These are phyloP conservation scores for Serpula lacrymans DNA, from an alignment of 768 basidiomycete genomes.

Conservation along the genomic window DNA sequence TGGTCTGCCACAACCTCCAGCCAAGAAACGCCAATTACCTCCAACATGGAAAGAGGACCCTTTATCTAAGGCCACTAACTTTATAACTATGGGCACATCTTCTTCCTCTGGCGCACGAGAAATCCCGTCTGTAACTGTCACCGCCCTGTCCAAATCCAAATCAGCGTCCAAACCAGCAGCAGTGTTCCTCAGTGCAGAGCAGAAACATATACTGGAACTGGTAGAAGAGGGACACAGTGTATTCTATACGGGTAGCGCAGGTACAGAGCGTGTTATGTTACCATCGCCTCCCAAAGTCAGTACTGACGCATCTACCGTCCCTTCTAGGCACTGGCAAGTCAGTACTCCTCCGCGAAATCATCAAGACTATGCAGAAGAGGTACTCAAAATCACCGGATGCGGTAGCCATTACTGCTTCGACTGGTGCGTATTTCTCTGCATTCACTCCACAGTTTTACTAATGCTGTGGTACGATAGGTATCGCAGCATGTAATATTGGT, in stretches of 20 bases:
- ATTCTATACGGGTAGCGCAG: conserved; percentile 98
- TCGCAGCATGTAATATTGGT: conserved; percentile 97
- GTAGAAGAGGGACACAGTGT: conserved; percentile 72
- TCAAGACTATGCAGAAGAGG: conserved; percentile 62
- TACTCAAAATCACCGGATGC: conserved; percentile 56
- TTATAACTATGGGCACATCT: conserved; percentile 18
- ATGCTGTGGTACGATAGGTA: conserved; percentile 43
- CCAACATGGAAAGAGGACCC: conserved; percentile 41
- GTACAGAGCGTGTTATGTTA: conserved; percentile 42
- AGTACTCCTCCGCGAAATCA: conserved; percentile 89
- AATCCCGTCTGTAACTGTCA: conserved; percentile 7
- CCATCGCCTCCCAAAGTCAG: conserved; percentile 5
- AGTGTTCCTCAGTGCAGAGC: conserved; percentile 79
- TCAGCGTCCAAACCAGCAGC: conserved; percentile 26
- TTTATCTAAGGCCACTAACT: conserved; percentile 33
- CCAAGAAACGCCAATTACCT: conserved; percentile 61
- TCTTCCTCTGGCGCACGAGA: conserved; percentile 8
- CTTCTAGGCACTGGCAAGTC: conserved; percentile 91
- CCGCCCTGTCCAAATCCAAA: conserved; percentile 7
- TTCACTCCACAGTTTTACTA: background rate
- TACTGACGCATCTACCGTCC: conserved; percentile 13
- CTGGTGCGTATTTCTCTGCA: conserved; percentile 47
- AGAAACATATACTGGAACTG: conserved; percentile 76
- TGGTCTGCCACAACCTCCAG: conserved; percentile 20
- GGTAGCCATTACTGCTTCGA: conserved; percentile 92